A percentile compares a stretch with the other conserved stretches of the same genome.
Conservation (phyloP, 1,284 basidiomycete species). For the Heterobasidion occidentale region DNA sequence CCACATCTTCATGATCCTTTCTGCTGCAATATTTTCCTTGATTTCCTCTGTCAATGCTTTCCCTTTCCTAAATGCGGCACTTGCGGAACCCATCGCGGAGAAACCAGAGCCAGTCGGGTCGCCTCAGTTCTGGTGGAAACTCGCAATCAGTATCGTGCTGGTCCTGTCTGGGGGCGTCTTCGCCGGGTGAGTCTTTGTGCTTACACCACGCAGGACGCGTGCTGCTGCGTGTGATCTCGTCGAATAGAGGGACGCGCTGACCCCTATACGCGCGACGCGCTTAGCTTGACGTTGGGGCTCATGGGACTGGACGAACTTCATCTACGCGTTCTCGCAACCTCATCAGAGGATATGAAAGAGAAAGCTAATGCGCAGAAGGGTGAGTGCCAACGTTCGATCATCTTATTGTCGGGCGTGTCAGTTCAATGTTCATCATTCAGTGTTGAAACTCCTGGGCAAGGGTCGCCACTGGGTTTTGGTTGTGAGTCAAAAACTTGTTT, state of each 20-base stretch:
- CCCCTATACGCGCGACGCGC: not conserved
- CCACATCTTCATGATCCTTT: not conserved
- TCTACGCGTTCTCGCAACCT: constrained; percentile 76
- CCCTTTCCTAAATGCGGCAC: constrained; percentile 1
- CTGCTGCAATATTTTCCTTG: not conserved
- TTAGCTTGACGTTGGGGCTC: constrained; percentile 77
- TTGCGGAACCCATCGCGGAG: not conserved
- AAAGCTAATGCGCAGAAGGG: constrained; percentile 67
- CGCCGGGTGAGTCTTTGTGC: constrained; percentile 54
- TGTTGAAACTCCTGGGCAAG: constrained; percentile 68
- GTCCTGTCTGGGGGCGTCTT: constrained; percentile 81
- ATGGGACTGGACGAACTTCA: constrained; percentile 96
- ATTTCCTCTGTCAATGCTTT: constrained; percentile 1
- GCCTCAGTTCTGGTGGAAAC: constrained; percentile 60
- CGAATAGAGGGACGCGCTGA: not conserved
- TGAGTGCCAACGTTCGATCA: constrained; percentile 14
- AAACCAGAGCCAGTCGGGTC: constrained; percentile 28
- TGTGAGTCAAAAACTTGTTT: constrained; percentile 33
- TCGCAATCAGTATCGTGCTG: constrained; percentile 55
- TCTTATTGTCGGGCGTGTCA: too few species aligned
- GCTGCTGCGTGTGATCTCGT: too few species aligned
- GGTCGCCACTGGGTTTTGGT: constrained; percentile 95
- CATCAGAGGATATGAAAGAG: constrained; percentile 68
- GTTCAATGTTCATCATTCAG: constrained; percentile 25
- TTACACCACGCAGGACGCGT: too few species aligned